phyloP scores from a whole-genome alignment of 2,329 filamentous ascomycete species.

The Dothistroma pini region DNA sequence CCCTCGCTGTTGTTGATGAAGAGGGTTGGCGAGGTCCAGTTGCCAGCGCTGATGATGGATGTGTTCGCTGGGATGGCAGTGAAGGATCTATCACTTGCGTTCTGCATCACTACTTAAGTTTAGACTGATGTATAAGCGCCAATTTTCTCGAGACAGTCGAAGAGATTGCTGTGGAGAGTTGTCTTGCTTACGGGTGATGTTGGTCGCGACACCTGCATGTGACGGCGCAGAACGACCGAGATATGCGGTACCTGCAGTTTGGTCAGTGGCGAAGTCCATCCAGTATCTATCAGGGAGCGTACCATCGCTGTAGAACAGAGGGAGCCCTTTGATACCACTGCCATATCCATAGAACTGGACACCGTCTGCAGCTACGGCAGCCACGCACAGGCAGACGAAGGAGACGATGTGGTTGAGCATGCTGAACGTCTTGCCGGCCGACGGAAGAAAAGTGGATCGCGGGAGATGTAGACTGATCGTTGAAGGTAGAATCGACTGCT shows the following conservation, averaged over 20 bases:
- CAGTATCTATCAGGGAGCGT: neutral
- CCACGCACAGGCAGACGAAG: slow-evolving; percentile 4
- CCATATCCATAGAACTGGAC: slow-evolving; percentile 20
- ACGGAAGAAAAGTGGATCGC: neutral
- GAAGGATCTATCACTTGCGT: slow-evolving; percentile 10
- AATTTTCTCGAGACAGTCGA: slow-evolving; percentile 6
- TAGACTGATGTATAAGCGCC: slow-evolving; percentile 15
- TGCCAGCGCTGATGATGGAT: slow-evolving; percentile 6
- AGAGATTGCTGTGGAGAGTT: neutral
- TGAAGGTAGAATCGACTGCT: neutral
- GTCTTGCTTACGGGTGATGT: slow-evolving; percentile 20
- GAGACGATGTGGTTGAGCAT: slow-evolving; percentile 4
- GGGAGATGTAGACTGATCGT: neutral
- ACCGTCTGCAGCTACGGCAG: slow-evolving; percentile 6
- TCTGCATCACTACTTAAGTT: slow-evolving; percentile 15
- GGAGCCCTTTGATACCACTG: slow-evolving; percentile 17
- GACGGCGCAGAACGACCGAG: slow-evolving; percentile 14
- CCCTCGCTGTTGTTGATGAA: slow-evolving; percentile 17
- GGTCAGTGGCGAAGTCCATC: slow-evolving; percentile 1
- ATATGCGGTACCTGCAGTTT: slow-evolving; percentile 14
- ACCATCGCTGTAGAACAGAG: slow-evolving; percentile 22
- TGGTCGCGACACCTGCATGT: slow-evolving; percentile 13
- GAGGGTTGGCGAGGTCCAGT: slow-evolving; percentile 21
- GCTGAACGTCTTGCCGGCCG: neutral
- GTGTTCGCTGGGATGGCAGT: slow-evolving; percentile 11